Base-by-base conservation (phyloP, 192 early-diverging fungal genomes). In the Allomyces arbusculus region DNA sequence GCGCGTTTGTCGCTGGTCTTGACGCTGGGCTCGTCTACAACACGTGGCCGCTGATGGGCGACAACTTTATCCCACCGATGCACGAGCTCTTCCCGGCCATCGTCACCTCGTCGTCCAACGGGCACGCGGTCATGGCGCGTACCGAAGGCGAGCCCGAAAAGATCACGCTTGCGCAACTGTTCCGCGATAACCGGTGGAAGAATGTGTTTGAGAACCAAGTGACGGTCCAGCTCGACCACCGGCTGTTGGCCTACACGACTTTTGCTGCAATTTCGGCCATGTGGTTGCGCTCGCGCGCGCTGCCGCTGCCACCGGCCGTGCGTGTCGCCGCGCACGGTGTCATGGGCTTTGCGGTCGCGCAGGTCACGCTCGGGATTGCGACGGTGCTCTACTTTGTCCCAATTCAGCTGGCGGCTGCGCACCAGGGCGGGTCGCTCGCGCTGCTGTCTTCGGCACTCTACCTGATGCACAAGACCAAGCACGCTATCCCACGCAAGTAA, bases 11-110 rank as follows among this genome's bases (percentile, higher is more conserved):
- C 10, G 95, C 95, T 58, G 95, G 95, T 20, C 77, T 98, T 24
- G 95, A 98, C 71, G 95, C 95, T 43, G 95, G 95, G 10, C 76
- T 98, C 25, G 82, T 96, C 63, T 98, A 96, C 79, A 93, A 98
- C 77, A 91, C 94, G 78, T 98, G 91, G 72, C 95, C 95, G 3
- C 78, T 79, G 62, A 98, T 98, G 95, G 95, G 92, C 63, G 77
- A 78, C 28, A 81, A 85, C 10, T 67, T 92, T n/a, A 74, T 91
- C 20, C 95, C 92, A 43, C 86, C 86, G 16, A 76, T 72, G 24
- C 70, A 73, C 4, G 87, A 90, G 64, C 79, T 90, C 16, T 80
- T 58, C 50, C 50, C 16, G 1, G 20, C 12, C 4, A 58, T 58
- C 50, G 12, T n/a, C 4, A 3, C 16, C 50, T 20, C 50, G 50